Evolutionary conservation across 345 rosid species (phyloP), one percentile per base, ranked within the genome.

Genomic region (Nephelium lappaceum): DNA sequence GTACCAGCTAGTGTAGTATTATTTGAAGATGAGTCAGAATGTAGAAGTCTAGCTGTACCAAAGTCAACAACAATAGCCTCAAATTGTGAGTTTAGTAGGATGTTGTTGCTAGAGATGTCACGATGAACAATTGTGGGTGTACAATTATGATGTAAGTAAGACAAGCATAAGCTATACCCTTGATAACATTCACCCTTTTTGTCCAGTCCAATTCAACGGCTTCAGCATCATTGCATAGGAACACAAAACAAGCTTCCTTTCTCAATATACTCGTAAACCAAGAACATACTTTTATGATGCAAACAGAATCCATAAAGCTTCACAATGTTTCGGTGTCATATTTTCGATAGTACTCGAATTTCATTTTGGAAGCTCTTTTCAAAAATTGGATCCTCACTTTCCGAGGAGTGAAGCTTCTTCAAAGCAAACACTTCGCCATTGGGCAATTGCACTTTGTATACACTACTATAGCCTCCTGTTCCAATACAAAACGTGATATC

Each of bases 141-240:
- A 64, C 71, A 78, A 12, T 78, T 71, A 63, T 78, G 71, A 71
- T 78, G 80, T 67, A 77, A 19, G n/a, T 78, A 78, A 31, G 80
- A 47, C 23, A 41, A 71, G 75, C 80, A 42, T 61, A 49, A 8
- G 80, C 75, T 0, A 36, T 6, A 12, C 62, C 57, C 47, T 78
- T 69, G n/a, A 77, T 11, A 36, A 78, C 36, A 23, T 71, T 71
- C 69, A 71, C 75, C 41, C 80, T 70, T 23, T 31, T 45, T 47
- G 14, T 63, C 80, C 80, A 78, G 43, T 78, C 70, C 75, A 78
- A 36, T 12, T 78, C 80, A 47, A 21, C 23, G 1, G 47, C 75
- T 70, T 61, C 31, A n/a, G 0, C 62, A 14, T 71, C 62, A 11
- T 38, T 16, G n/a, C 31, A 27, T 27, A 27, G 31, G 31, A 27